Evolutionary conservation across 495 filamentous ascomycete genomes (phyloP).

Genomic region (Daldinia loculata): DNA sequence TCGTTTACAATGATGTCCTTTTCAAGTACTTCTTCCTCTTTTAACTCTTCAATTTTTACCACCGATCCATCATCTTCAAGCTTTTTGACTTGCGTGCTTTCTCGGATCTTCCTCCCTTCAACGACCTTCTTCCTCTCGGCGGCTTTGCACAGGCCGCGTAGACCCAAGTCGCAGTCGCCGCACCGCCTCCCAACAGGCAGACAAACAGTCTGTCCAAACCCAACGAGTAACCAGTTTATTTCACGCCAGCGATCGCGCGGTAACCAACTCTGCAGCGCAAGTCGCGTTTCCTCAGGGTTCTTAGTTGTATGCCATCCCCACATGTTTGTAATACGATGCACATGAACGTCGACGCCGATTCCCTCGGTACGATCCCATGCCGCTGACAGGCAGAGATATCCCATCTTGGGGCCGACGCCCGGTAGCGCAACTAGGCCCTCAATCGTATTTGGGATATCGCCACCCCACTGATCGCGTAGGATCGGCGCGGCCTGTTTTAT

Average conservation of each 20-base stretch:
- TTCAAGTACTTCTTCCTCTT: constrained; percentile 45
- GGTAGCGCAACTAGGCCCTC: constrained; percentile 82
- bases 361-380: constrained; percentile 68
- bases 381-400: constrained; percentile 82
- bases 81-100: constrained; percentile 35
- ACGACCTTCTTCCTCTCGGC: constrained; percentile 67
- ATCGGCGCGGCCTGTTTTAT: constrained; percentile 81
- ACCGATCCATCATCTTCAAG: constrained; percentile 33
- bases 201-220: constrained; percentile 87
- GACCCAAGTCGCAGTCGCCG: constrained; percentile 81
- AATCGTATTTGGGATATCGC: constrained; percentile 86
- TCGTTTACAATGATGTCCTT: constrained; percentile 46
- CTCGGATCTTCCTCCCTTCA: constrained; percentile 54
- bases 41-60: constrained; percentile 39
- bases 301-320: constrained; percentile 91
- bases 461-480: constrained; percentile 69
- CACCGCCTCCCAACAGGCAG: constrained; percentile 80
- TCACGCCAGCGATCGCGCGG: constrained; percentile 90
- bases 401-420: constrained; percentile 98
- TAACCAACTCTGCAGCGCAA: constrained; percentile 81
- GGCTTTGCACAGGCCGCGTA: constrained; percentile 77
- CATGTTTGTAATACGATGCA: constrained; percentile 91
- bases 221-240: constrained; percentile 92
- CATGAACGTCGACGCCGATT: constrained; percentile 74
- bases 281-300: constrained; percentile 84